Evolutionary conservation across 1,139 yeast genomes (phyloP).

Genomic region (Suhomyces terraborum): DNA sequence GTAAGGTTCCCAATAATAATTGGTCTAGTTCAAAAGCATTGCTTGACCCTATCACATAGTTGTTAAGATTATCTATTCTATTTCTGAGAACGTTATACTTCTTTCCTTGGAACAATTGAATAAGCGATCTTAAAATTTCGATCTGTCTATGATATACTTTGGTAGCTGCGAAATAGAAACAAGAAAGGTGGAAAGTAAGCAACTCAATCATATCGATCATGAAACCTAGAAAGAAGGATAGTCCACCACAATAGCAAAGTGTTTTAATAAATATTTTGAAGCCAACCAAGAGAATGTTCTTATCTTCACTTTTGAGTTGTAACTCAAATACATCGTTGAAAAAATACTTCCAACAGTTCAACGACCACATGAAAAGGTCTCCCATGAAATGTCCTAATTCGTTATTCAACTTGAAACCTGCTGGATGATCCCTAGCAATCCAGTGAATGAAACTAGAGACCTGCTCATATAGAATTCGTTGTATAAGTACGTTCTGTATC

Average conservation of each 20-base stretch:
- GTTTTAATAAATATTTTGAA: slow-evolving; percentile 18
- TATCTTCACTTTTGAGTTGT: slow-evolving; percentile 6
- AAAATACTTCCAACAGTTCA: slow-evolving; percentile 61
- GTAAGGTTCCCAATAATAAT: slow-evolving; percentile 79
- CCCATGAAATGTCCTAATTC: slow-evolving; percentile 87
- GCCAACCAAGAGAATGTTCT: neutral
- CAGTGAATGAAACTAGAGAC: slow-evolving; percentile 59
- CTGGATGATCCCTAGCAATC: slow-evolving; percentile 83
- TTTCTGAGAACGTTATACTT: slow-evolving; percentile 81
- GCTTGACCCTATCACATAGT: slow-evolving; percentile 46
- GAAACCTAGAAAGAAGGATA: slow-evolving; percentile 68
- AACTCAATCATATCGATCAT: slow-evolving; percentile 65
- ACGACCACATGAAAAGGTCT: slow-evolving; percentile 82
- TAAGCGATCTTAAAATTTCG: slow-evolving; percentile 67
- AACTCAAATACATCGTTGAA: slow-evolving; percentile 17
- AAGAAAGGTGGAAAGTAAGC: slow-evolving; percentile 68
- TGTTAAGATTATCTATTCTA: slow-evolving; percentile 67
- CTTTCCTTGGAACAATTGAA: slow-evolving; percentile 86
- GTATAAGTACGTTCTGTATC: slow-evolving; percentile 41
- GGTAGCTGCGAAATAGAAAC: slow-evolving; percentile 79
- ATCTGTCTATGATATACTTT: slow-evolving; percentile 78
- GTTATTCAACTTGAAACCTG: slow-evolving; percentile 88
- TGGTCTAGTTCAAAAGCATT: slow-evolving; percentile 79
- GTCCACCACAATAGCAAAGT: slow-evolving; percentile 56
- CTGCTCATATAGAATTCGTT: slow-evolving; percentile 31